These are phyloP conservation scores for Backusella tarrabulga DNA, from an alignment of 192 early-diverging fungal genomes.

Conservation along the genomic window DNA sequence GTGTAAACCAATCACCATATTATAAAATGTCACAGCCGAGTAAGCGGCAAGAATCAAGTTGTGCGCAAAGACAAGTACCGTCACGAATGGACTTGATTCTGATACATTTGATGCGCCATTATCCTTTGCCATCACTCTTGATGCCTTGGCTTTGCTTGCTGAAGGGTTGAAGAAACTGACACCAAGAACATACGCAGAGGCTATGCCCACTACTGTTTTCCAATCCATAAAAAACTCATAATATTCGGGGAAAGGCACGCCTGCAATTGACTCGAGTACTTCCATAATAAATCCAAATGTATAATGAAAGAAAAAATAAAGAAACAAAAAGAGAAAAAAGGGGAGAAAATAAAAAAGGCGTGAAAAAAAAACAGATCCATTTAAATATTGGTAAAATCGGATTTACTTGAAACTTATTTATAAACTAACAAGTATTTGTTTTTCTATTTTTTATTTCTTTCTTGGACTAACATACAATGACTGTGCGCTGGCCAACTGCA, in stretches of 20 bases:
- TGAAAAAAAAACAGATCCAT: background rate
- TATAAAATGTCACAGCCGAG: conserved; percentile 68
- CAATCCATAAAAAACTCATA: conserved; percentile 71
- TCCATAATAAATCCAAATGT: background rate
- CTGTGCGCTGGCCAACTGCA: conserved; percentile 12
- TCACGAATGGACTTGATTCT: conserved; percentile 52
- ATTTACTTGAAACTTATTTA: background rate
- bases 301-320: background rate
- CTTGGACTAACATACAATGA: conserved; percentile 31
- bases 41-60: conserved; percentile 70
- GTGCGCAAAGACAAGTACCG: conserved; percentile 72
- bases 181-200: conserved; percentile 47
- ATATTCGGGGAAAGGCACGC: conserved; percentile 64
- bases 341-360: background rate
- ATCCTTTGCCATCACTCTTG: conserved; percentile 50
- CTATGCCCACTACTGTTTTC: conserved; percentile 57
- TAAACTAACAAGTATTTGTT: background rate
- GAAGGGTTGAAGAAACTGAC: conserved; percentile 50
- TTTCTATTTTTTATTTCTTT: background rate
- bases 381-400: background rate
- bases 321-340: background rate
- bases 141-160: conserved; percentile 42
- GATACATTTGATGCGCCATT: conserved; percentile 36
- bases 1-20: conserved; percentile 55
- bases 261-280: conserved; percentile 24